Evolutionary conservation across 2,329 filamentous ascomycete species (phyloP).

Genomic region (Atkinsonella hypoxylon): DNA sequence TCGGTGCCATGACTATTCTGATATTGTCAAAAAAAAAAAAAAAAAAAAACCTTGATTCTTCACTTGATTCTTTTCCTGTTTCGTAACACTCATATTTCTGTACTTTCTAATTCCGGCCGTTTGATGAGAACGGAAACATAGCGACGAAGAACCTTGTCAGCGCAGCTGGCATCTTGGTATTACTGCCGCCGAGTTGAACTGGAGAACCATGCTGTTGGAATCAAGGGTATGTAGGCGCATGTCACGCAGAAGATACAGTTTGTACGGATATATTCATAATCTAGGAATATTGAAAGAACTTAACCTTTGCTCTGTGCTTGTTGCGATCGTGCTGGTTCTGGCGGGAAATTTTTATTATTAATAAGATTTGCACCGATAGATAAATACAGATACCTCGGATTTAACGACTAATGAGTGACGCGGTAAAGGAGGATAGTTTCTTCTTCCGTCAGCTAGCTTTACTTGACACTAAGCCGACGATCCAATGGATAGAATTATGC

Average conservation of each 20-base stretch:
- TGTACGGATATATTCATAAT: conserved; percentile 7
- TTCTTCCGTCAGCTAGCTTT: no score
- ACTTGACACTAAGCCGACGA: no score
- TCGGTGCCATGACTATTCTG: conserved; percentile 7
- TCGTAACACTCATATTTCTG: conserved; percentile 9
- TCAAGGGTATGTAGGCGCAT: conserved; percentile 5
- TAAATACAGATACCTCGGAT: no score
- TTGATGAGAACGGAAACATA: conserved; percentile 10
- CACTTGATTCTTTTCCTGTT: background rate
- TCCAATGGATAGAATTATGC: no score
- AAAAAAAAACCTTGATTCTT: background rate
- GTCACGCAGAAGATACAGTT: conserved; percentile 5
- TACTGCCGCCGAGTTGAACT: conserved; percentile 1
- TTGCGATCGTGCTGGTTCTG: background rate
- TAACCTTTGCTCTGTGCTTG: background rate
- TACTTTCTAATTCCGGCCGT: conserved; percentile 11
- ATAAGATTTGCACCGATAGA: no score
- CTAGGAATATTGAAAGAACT: background rate
- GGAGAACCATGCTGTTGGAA: conserved; percentile 2
- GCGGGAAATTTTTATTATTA: no score
- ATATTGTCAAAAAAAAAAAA: conserved; percentile 1
- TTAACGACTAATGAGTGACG: background rate
- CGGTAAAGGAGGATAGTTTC: no score
- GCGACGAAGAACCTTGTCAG: conserved; percentile 13
- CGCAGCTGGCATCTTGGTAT: conserved; percentile 3